These are phyloP conservation scores for Heracleum sosnowskyi DNA, from an alignment of 129 eudicot species.

Conservation along the genomic window DNA sequence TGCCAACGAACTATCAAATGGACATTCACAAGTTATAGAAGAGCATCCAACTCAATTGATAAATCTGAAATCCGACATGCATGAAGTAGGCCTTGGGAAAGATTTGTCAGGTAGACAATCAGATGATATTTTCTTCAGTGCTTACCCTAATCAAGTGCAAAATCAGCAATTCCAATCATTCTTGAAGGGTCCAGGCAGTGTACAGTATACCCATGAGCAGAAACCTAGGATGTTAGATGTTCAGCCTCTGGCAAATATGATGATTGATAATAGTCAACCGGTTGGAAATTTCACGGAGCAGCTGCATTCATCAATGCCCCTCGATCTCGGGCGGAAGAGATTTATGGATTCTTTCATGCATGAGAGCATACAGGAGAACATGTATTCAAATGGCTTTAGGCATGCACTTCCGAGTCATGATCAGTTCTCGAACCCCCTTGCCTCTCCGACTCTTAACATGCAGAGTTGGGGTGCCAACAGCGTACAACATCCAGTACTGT, in stretches of 20 bases:
- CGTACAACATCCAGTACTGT: constrained; percentile 26
- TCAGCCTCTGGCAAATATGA: constrained; percentile 31
- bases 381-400: constrained; percentile 36
- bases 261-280: constrained; percentile 38
- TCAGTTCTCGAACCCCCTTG: constrained; percentile 24
- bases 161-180: constrained; percentile 57
- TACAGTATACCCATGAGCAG: constrained; percentile 48
- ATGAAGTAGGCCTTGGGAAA: constrained; percentile 24
- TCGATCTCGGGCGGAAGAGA: constrained; percentile 26
- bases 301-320: constrained; percentile 26
- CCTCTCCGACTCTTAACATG: constrained; percentile 7
- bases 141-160: constrained; percentile 52
- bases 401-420: constrained; percentile 50
- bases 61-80: constrained; percentile 30
- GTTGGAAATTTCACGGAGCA: constrained; percentile 40
- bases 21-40: constrained; percentile 36
- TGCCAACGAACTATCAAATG: constrained; percentile 31
- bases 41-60: constrained; percentile 28
- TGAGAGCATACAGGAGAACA: constrained; percentile 47
- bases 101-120: constrained; percentile 32
- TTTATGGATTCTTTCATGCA: constrained; percentile 33
- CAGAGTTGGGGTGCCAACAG: constrained; percentile 53
- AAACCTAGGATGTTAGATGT: constrained; percentile 32
- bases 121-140: constrained; percentile 31
- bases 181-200: constrained; percentile 39